These are phyloP conservation scores for Thoreauomyces humboldtii DNA, from an alignment of 192 early-diverging fungal species.

Conservation along the genomic window DNA sequence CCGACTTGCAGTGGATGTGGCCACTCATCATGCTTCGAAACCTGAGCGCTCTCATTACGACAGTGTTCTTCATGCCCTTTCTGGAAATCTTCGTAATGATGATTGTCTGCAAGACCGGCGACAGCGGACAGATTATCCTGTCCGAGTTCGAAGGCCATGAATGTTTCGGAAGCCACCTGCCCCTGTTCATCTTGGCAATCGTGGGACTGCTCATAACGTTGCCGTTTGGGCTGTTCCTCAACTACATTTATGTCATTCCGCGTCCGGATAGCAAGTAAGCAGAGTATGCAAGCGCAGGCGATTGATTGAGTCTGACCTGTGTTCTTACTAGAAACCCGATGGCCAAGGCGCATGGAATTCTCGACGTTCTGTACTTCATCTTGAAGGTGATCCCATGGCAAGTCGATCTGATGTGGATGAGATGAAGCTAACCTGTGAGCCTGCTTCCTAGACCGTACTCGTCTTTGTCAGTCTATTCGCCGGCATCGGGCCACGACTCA, in stretches of 20 bases:
- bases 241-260: constrained; percentile 11
- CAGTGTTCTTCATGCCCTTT: constrained; percentile 12
- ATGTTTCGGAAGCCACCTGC: not conserved
- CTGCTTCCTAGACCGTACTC: not conserved
- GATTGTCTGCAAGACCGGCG: not conserved
- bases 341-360: constrained; percentile 3
- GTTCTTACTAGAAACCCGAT: not conserved
- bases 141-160: not conserved
- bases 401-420: not conserved
- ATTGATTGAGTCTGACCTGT: not conserved
- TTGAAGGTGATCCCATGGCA: not conserved
- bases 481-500: not conserved
- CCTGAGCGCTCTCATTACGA: not conserved
- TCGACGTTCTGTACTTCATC: constrained; percentile 6
- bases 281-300: not conserved
- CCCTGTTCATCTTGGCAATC: not conserved
- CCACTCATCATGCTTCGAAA: not conserved
- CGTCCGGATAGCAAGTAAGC: constrained; percentile 1
- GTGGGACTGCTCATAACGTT: not conserved
- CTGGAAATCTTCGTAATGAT: not conserved
- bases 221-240: constrained; percentile 6
- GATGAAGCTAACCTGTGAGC: not conserved
- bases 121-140: not conserved
- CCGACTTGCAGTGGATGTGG: constrained; percentile 6
- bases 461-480: not conserved